Conservation (phyloP, 1,139 yeast genomes). For the Scheffersomyces segobiensis region DNA sequence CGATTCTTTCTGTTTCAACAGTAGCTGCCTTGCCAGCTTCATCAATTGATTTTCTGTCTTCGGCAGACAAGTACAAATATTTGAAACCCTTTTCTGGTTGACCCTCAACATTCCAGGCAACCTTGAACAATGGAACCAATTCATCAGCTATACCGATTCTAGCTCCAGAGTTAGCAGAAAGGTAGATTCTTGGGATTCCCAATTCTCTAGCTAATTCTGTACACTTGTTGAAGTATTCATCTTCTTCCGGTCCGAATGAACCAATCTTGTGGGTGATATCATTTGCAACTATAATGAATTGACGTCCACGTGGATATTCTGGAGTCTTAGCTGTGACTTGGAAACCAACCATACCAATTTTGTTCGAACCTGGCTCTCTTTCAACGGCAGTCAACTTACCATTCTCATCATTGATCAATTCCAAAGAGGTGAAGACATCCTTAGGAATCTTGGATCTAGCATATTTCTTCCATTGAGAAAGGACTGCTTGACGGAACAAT, state of each 20-base stretch:
- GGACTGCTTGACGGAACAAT: slow-evolving; percentile 89
- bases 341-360: slow-evolving; percentile 98
- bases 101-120: slow-evolving; percentile 83
- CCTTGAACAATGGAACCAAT: slow-evolving; percentile 82
- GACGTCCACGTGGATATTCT: slow-evolving; percentile 96
- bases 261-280: slow-evolving; percentile 98
- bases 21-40: slow-evolving; percentile 59
- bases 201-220: slow-evolving; percentile 86
- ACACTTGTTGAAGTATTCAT: slow-evolving; percentile 83
- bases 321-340: slow-evolving; percentile 89
- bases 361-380: slow-evolving; percentile 95
- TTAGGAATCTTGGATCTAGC: slow-evolving; percentile 66
- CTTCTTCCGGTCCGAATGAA: slow-evolving; percentile 98
- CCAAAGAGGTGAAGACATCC: slow-evolving; percentile 71
- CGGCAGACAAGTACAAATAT: slow-evolving; percentile 79
- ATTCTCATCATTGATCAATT: slow-evolving; percentile 79
- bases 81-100: slow-evolving; percentile 85
- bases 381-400: slow-evolving; percentile 83
- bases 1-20: slow-evolving; percentile 76
- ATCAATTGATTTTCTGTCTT: slow-evolving; percentile 60
- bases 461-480: slow-evolving; percentile 78
- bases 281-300: slow-evolving; percentile 87
- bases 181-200: slow-evolving; percentile 92
- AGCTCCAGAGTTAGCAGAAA: slow-evolving; percentile 98
- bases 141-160: slow-evolving; percentile 98